Base-by-base conservation (phyloP, 768 basidiomycete genomes). In the Hygrophoropsis aurantiaca region DNA sequence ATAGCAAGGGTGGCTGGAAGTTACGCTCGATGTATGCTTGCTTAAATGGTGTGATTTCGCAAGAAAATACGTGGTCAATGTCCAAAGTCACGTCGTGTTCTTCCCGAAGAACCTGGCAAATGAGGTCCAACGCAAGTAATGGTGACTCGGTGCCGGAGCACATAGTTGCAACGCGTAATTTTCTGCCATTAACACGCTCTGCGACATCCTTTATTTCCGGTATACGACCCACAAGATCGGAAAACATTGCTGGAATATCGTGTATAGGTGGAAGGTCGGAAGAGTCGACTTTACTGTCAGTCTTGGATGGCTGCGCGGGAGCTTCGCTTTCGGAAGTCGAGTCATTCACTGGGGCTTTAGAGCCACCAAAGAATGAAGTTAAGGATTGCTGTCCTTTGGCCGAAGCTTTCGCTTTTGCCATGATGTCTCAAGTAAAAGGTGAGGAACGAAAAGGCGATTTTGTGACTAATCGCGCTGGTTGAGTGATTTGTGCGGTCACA, bases 1-100 rank as follows among this genome's bases (percentile, higher is more conserved):
- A 97, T 26, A 97, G 74, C 21, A 95, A 67, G 11, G 94, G 93
- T 19, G 94, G 94, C 33, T 86, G 81, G 62, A 97, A 97, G 65
- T 97, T 97, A 25, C 94, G 79, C 61, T 97, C 94, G 52, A 97
- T 97, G 60, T 97, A 97, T 0, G 94, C 94, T 62, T 94, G 94
- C 68, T 97, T 94, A 77, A 93, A 95, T 3, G 94, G 93, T 61
- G 94, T 94, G 46, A 97, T 95, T 69, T 97, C 93, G 67, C 93
- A 97, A 1, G 93, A 95, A 69, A 97, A 95, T 36, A 94, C 90
- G 66, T 97, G 94, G 64, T 94, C 88, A 42, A 92, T 74, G 20
- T 85, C 78, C 46, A 97, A 68, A 2, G 76, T 70, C 43, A 86
- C 56, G 3, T 72, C 78, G 55, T 82, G 80, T 55, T 85, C 85